Evolutionary conservation across 352 stramenopile species (phyloP).

Genomic region (Pythium sukuiense): DNA sequence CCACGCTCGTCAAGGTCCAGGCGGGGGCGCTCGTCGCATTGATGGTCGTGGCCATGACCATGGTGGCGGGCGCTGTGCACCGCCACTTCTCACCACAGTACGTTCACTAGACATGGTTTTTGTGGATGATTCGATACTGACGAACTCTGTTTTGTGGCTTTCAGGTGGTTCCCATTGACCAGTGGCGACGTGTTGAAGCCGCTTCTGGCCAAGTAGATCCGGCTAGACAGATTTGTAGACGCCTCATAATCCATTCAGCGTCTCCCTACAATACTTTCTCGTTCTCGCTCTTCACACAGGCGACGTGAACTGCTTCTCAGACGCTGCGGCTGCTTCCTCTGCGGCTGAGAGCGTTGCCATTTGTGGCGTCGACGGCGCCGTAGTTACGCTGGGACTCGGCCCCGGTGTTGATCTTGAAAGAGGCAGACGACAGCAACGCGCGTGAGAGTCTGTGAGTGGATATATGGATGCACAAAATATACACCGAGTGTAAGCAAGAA

Average conservation of each 20-base stretch:
- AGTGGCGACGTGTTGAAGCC: constrained; percentile 16
- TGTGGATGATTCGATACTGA: background rate
- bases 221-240: background rate
- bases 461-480: background rate
- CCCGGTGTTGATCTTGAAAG: constrained; percentile 23
- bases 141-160: background rate
- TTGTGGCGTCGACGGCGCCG: constrained; percentile 18
- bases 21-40: constrained; percentile 11
- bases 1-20: constrained; percentile 15
- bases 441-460: constrained; percentile 27
- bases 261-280: background rate
- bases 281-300: constrained; percentile 9
- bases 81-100: constrained; percentile 19
- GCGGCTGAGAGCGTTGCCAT: constrained; percentile 4
- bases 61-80: constrained; percentile 6
- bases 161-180: constrained; percentile 12
- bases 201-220: constrained; percentile 8
- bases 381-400: constrained; percentile 16
- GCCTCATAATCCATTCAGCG: background rate
- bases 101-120: background rate
- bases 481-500: background rate
- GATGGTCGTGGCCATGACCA: constrained; percentile 13
- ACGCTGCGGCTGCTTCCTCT: constrained; percentile 13
- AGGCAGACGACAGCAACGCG: constrained; percentile 23
- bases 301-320: constrained; percentile 11